Percentiles rank a stretch among this genome's conserved stretches.
These are phyloP conservation scores for Penicillium bialowiezense DNA, from an alignment of 495 filamentous ascomycete genomes.

Conservation along the genomic window DNA sequence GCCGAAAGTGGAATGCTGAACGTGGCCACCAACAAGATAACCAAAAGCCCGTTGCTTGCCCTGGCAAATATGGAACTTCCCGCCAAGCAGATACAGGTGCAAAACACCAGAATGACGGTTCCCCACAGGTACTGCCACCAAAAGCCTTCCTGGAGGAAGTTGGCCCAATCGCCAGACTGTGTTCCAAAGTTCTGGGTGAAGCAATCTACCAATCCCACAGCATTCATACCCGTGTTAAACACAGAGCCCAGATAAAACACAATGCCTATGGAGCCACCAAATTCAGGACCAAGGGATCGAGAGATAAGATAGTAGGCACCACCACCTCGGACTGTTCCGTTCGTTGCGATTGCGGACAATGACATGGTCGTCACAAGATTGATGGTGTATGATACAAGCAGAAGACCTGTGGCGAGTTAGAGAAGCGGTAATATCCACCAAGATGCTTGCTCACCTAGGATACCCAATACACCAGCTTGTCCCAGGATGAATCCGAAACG, in stretches of 20 bases:
- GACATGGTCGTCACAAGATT: conserved; percentile 83
- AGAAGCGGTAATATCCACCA: background rate
- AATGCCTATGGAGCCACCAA: conserved; percentile 88
- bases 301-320: conserved; percentile 91
- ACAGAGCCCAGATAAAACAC: conserved; percentile 84
- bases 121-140: conserved; percentile 82
- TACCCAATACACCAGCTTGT: conserved; percentile 74
- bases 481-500: conserved; percentile 78
- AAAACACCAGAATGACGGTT: conserved; percentile 67
- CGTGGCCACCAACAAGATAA: conserved; percentile 69
- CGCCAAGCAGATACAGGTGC: conserved; percentile 74
- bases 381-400: conserved; percentile 69
- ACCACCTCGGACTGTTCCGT: conserved; percentile 84
- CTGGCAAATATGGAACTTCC: conserved; percentile 79
- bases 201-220: conserved; percentile 83
- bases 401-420: conserved; percentile 53
- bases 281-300: conserved; percentile 80
- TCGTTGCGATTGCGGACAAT: conserved; percentile 84
- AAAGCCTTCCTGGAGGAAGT: conserved; percentile 65
- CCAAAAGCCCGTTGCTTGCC: conserved; percentile 75
- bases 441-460: conserved; percentile 56
- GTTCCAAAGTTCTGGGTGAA: conserved; percentile 72
- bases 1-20: conserved; percentile 81
- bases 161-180: conserved; percentile 53
- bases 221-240: conserved; percentile 86